Conservation (phyloP, 2,329 filamentous ascomycete genomes). For the Orbilia quercus region DNA sequence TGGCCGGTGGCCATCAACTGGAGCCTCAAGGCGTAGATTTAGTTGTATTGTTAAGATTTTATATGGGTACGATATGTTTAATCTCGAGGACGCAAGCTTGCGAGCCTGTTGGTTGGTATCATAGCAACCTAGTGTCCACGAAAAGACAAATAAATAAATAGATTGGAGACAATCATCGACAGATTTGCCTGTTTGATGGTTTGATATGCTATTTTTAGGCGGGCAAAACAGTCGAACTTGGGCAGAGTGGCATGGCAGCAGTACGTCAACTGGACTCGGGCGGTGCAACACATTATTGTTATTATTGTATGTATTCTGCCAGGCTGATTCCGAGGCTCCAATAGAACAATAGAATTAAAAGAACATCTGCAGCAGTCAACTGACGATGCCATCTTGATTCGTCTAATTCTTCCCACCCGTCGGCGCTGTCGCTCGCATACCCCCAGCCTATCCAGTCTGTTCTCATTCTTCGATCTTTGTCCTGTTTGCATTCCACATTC, state of each 20-base stretch:
- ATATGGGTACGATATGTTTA: no score
- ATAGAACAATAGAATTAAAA: no score
- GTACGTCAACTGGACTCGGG: conserved; percentile 39
- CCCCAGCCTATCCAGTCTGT: neutral
- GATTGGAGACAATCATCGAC: neutral
- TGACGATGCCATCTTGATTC: conserved; percentile 29
- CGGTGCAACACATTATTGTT: conserved; percentile 22
- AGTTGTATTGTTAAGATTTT: no score
- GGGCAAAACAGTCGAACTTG: conserved; percentile 12
- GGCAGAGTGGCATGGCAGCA: neutral
- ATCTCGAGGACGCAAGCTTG: no score
- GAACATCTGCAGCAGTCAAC: conserved; percentile 10
- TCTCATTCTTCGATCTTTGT: neutral
- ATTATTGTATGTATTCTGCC: neutral
- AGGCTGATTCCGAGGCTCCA: conserved; percentile 54
- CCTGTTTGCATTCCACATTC: neutral
- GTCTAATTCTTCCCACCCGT: conserved; percentile 9
- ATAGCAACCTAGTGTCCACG: no score
- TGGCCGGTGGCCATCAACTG: conserved; percentile 53
- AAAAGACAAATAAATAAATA: neutral
- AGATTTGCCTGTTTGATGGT: neutral
- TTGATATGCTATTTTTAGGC: conserved; percentile 4
- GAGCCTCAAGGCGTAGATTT: conserved; percentile 27
- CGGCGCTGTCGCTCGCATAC: conserved; percentile 11
- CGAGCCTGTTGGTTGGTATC: no score